Evolutionary conservation across 2,329 filamentous ascomycete species (phyloP), one percentile per base, ranked within the genome.

Genomic region (Biscogniauxia sp.): DNA sequence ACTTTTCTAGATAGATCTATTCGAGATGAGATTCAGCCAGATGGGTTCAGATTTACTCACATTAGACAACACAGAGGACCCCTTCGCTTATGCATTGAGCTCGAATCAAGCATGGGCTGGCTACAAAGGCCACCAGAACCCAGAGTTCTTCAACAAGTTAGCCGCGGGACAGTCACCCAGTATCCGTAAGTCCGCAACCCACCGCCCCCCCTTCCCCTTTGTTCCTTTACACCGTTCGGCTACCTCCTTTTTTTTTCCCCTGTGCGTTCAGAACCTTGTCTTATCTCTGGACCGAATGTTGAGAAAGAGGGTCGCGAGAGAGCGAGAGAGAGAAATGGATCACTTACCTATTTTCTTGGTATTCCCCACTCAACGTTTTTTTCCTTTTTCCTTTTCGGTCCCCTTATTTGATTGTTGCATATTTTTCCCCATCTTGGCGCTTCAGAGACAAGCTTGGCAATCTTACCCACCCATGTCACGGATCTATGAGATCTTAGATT

Each of bases 71-170:
- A 50, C 71, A 79, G 78, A 80, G 79, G 85, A 89, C 75, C 77
- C 80, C 62, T 88, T 88, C 70, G 77, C 83, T 67, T 83, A 84
- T 70, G 86, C 87, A 62, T 76, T 93, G 69, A 82, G 83, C 76
- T 85, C 83, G 68, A 93, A 93, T 78, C 84, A 85, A 66, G 81
- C 86, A 66, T 93, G 89, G 88, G 87, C 88, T 45, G 79, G 82
- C 61, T 84, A 88, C 68, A 88, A 87, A 66, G 76, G 82, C 55
- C 80, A 86, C 64, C 81, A 87, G 69, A 86, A 93, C 65, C 89
- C 91, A 1, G 80, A 85, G 17, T 88, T 92, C 78, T 92, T 94
- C 78, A 78, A 84, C 53, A 85, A 82, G 61, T 81, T 91, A 55
- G 85, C 88, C 26, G 79, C 80, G 62, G 88, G 89, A 64, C 91